Conservation (phyloP, 2,329 filamentous ascomycete genomes). For the Sporothrix dimorphospora region DNA sequence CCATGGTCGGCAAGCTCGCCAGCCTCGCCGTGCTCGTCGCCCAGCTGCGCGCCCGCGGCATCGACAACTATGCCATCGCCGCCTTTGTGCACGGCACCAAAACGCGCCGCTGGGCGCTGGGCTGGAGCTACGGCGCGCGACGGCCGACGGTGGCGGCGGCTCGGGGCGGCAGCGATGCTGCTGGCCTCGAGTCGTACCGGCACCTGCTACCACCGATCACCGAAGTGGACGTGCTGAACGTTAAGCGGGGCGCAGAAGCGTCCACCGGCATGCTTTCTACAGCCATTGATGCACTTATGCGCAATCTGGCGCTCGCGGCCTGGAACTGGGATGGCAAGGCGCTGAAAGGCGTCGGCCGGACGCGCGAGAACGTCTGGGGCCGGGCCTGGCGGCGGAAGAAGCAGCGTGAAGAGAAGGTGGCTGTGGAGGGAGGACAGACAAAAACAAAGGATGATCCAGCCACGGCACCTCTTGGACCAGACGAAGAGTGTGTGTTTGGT, state of each 20-base stretch:
- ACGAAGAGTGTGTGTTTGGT: constrained; percentile 54
- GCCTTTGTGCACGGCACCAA: constrained; percentile 76
- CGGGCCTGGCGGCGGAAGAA: constrained; percentile 69
- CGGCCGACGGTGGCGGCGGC: constrained; percentile 60
- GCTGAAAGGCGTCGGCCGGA: constrained; percentile 63
- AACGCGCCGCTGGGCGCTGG: constrained; percentile 85
- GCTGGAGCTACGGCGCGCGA: constrained; percentile 76
- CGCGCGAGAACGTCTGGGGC: constrained; percentile 76
- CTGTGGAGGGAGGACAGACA: constrained; percentile 24
- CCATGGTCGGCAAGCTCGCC: constrained; percentile 82
- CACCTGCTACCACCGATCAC: constrained; percentile 50
- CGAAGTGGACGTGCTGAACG: constrained; percentile 51
- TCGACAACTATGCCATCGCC: constrained; percentile 81
- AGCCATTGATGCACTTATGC: constrained; percentile 51
- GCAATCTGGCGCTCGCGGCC: constrained; percentile 57
- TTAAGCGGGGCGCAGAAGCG: constrained; percentile 36
- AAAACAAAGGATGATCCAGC: constrained; percentile 35
- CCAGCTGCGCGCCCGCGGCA: constrained; percentile 51
- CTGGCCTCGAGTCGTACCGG: constrained; percentile 42
- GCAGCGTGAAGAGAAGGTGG: constrained; percentile 40
- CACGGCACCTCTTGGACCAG: constrained; percentile 4
- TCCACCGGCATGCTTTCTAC: constrained; percentile 37
- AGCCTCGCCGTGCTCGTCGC: constrained; percentile 68
- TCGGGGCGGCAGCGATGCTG: constrained; percentile 34
- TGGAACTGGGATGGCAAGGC: constrained; percentile 66